These are phyloP conservation scores for Phytopythium chamaehyphon DNA, from an alignment of 352 stramenopile genomes.

Conservation along the genomic window DNA sequence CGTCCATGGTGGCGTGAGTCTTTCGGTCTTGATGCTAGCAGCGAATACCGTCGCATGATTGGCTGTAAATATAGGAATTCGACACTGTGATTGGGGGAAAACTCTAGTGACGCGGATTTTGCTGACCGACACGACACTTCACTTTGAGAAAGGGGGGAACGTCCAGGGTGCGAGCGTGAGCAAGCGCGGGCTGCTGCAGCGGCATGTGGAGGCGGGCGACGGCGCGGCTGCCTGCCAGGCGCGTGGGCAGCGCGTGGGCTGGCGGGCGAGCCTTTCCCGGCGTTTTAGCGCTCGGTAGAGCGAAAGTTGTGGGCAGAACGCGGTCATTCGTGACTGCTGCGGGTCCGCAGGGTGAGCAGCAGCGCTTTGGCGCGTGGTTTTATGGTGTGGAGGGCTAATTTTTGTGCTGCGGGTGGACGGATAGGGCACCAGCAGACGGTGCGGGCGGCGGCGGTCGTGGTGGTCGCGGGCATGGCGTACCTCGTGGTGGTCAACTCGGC, in stretches of 20 bases:
- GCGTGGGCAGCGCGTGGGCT: not conserved
- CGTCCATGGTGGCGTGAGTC: not conserved
- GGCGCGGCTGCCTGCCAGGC: not conserved
- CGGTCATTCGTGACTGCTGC: not conserved
- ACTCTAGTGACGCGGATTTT: too few relatives aligned
- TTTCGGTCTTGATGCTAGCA: too few relatives aligned
- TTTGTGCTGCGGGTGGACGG: constrained; percentile 4
- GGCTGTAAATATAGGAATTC: not conserved
- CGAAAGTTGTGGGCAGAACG: too few relatives aligned
- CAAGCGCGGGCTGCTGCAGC: not conserved
- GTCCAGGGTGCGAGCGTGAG: not conserved
- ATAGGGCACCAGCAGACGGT: constrained; percentile 17
- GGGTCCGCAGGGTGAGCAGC: too few relatives aligned
- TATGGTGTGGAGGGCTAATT: constrained; percentile 5
- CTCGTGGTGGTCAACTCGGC: constrained; percentile 38
- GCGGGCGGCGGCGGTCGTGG: constrained; percentile 22
- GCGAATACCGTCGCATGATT: too few relatives aligned
- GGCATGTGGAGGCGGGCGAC: constrained; percentile 4
- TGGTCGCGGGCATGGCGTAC: constrained; percentile 39
- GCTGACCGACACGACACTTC: too few relatives aligned
- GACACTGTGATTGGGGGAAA: not conserved
- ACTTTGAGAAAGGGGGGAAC: not conserved
- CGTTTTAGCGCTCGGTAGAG: too few relatives aligned
- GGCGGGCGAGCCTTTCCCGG: too few relatives aligned
- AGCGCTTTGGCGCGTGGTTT: too few relatives aligned